These are phyloP conservation scores for Nannochloropsis gaditana DNA, from an alignment of 108 stramenopile species.

Conservation along the genomic window DNA sequence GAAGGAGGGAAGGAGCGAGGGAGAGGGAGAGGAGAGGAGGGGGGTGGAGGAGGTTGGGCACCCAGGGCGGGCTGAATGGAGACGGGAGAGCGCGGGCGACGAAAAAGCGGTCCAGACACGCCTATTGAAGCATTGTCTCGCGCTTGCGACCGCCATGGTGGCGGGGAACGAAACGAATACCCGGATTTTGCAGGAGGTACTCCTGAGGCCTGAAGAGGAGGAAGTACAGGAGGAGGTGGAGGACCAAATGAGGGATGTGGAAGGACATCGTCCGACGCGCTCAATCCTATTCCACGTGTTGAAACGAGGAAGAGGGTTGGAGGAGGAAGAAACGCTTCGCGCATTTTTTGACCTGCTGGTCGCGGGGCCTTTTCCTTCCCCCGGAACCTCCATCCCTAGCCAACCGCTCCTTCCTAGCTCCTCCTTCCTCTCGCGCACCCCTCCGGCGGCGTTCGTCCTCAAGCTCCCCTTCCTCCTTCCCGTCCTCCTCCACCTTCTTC, in stretches of 20 bases:
- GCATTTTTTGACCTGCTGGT: not conserved
- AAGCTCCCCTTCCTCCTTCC: not conserved
- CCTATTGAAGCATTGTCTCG: not conserved
- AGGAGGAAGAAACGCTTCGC: not conserved
- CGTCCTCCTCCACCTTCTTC: not conserved
- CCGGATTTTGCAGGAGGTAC: not conserved
- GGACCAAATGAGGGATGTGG: not conserved
- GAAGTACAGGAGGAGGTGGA: not conserved
- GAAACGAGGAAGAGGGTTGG: not conserved
- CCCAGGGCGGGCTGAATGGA: no score
- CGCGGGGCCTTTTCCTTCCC: not conserved
- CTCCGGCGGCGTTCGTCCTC: not conserved
- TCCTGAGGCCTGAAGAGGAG: not conserved
- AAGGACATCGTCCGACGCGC: not conserved
- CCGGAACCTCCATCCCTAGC: not conserved
- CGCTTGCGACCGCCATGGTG: not conserved
- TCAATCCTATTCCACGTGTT: not conserved
- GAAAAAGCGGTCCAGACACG: no score
- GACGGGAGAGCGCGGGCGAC: no score
- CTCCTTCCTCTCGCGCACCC: not conserved
- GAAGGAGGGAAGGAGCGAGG: not conserved
- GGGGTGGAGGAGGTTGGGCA: not conserved
- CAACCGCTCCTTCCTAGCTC: not conserved
- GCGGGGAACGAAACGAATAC: not conserved
- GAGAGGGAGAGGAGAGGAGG: not conserved